A percentile compares a stretch with the other conserved stretches of the same genome.
These are phyloP conservation scores for Lablab purpureus DNA, from an alignment of 306 rosid genomes.

Conservation along the genomic window DNA sequence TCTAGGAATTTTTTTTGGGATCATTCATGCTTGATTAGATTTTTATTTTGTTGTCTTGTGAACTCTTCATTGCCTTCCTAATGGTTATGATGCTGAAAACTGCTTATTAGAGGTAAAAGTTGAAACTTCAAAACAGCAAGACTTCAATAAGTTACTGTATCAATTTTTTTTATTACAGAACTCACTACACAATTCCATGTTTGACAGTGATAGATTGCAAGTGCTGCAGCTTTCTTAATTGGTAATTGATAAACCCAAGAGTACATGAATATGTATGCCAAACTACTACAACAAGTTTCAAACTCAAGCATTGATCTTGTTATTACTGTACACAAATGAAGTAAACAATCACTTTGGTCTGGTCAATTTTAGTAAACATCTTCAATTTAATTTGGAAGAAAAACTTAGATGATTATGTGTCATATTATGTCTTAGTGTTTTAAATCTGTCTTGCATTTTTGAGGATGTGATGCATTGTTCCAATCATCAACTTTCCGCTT, in stretches of 20 bases:
- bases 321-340: background rate
- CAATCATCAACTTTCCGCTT: constrained; percentile 1
- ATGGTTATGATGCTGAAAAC: too few relatives aligned
- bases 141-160: background rate
- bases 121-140: background rate
- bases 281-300: background rate
- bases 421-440: background rate
- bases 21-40: background rate
- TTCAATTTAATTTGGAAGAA: background rate
- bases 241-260: background rate
- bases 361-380: background rate
- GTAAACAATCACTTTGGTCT: background rate
- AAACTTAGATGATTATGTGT: background rate
- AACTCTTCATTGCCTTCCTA: too few relatives aligned
- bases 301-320: background rate
- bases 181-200: background rate
- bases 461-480: background rate
- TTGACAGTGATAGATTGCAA: constrained; percentile 2
- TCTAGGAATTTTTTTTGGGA: background rate
- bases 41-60: background rate
- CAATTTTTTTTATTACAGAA: background rate
- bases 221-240: background rate
- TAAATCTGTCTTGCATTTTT: background rate
- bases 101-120: constrained; percentile 1
- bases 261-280: background rate